These are phyloP conservation scores for Pseudonitzschia multiseries DNA, from an alignment of 108 stramenopile species.

Conservation along the genomic window DNA sequence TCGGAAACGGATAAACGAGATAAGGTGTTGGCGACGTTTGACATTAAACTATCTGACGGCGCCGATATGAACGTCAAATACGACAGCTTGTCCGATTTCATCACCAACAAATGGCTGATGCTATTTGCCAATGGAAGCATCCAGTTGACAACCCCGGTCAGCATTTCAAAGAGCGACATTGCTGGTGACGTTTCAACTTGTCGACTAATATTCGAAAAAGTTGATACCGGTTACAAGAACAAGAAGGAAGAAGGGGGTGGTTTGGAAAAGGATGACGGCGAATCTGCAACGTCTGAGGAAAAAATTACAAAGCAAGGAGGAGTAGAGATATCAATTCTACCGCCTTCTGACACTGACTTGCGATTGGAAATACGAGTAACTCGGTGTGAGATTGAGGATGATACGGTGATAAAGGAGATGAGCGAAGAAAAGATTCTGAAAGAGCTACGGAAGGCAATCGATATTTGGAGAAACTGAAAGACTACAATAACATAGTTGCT, in stretches of 20 bases:
- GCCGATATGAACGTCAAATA: too few species aligned
- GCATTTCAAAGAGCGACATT: constrained; percentile 13
- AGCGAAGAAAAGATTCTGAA: constrained; percentile 46
- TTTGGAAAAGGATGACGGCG: constrained; percentile 23
- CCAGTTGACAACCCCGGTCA: constrained; percentile 42
- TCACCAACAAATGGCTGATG: constrained; percentile 33
- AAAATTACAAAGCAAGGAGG: constrained; percentile 38
- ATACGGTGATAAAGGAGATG: constrained; percentile 58
- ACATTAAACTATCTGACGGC: too few species aligned
- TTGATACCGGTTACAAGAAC: constrained; percentile 55
- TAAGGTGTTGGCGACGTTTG: too few species aligned
- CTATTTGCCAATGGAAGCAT: constrained; percentile 33
- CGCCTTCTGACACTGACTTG: background rate
- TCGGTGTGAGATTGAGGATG: constrained; percentile 50
- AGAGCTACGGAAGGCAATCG: constrained; percentile 33
- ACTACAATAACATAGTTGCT: too few species aligned
- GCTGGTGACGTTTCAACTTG: constrained; percentile 25
- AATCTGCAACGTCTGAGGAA: constrained; percentile 16
- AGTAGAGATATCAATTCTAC: constrained; percentile 32
- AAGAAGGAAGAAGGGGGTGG: too few species aligned
- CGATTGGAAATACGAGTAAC: constrained; percentile 27
- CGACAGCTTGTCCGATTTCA: constrained; percentile 33
- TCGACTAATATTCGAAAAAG: constrained; percentile 49
- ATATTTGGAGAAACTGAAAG: constrained; percentile 45
- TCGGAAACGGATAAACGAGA: too few species aligned